Base-by-base conservation (phyloP, 371 early-diverging fungal species). In the Mucor indicus region DNA sequence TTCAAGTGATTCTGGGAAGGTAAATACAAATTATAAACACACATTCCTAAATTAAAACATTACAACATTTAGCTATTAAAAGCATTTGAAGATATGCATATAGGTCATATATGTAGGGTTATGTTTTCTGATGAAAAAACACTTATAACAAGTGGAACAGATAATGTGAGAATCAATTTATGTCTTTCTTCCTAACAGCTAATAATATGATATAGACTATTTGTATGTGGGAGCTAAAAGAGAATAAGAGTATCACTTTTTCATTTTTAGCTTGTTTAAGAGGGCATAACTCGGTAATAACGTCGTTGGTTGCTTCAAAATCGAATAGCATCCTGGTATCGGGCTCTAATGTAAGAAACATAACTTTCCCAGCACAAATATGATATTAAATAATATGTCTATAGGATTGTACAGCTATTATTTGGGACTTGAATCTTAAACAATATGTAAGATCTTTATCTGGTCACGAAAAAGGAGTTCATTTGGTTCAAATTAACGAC, bases 401-500 rank as follows among this genome's bases (percentile, higher is more conserved):
- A 12, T 51, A 86, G 76, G 90, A 88, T 60, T 77, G 77, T 51
- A 77, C 78, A 2, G 83, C 78, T 1, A 84, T 89, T 42, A 57
- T 89, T 7, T 89, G 90, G 90, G 90, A 89, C 53, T 55, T 87
- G 47, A 89, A 86, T 40, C 72, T 85, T 21, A 67, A 72, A 55
- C 73, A 79, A 38, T 88, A 86, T 55, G 78, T 86, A 4, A 74
- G 82, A 7, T 75, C 81, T 5, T 54, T 89, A 1, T 43, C 53
- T 10, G 74, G 77, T 5, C 84, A 86, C 48, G 85, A 84, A 21
- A 72, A 62, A 31, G 65, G 77, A 3, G 77, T 87, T 5, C 70
- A 80, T 6, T 62, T 71, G 21, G 73, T 83, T 7, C 61, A 72
- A 1, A 74, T 85, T 27, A 82, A 85, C 44, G 80, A 83, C 33